These are phyloP conservation scores for Agaricus blazei DNA, from an alignment of 768 basidiomycete genomes.

Conservation along the genomic window DNA sequence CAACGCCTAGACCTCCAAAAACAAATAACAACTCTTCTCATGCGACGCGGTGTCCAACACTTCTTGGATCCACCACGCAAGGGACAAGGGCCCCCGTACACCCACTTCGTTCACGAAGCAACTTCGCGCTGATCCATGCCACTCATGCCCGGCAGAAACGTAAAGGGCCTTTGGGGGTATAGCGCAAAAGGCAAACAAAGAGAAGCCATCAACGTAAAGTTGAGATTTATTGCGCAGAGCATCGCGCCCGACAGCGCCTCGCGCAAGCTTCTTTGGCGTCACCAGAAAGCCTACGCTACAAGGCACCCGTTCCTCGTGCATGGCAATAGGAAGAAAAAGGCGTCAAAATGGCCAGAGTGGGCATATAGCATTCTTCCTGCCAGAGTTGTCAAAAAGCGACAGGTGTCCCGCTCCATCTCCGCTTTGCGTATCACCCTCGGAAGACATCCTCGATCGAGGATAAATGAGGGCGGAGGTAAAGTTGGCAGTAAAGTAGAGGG, in stretches of 20 bases:
- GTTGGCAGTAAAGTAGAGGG: neutral
- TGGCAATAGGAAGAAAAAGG: neutral
- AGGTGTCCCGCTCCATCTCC: conserved; percentile 11
- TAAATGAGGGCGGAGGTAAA: neutral
- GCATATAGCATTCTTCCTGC: neutral
- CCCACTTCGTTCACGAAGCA: neutral
- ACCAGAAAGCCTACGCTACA: neutral
- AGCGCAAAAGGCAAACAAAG: neutral
- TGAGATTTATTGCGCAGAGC: neutral
- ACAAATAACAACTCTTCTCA: neutral
- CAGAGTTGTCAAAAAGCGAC: neutral
- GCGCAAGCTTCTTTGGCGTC: neutral
- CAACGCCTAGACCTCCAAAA: neutral
- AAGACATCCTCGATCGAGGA: conserved; percentile 1
- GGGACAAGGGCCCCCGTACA: neutral
- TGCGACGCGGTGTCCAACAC: neutral
- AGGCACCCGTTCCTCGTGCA: neutral
- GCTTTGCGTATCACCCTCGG: conserved; percentile 1
- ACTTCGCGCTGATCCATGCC: conserved; percentile 7
- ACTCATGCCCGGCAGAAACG: conserved; percentile 1
- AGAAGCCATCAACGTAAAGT: conserved; percentile 1
- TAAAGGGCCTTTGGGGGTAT: neutral
- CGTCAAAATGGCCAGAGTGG: neutral
- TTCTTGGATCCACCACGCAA: conserved; percentile 1
- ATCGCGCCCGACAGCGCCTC: neutral